phyloP scores from a whole-genome alignment of 352 stramenopile genomes.

The Phytophthora capsici region DNA sequence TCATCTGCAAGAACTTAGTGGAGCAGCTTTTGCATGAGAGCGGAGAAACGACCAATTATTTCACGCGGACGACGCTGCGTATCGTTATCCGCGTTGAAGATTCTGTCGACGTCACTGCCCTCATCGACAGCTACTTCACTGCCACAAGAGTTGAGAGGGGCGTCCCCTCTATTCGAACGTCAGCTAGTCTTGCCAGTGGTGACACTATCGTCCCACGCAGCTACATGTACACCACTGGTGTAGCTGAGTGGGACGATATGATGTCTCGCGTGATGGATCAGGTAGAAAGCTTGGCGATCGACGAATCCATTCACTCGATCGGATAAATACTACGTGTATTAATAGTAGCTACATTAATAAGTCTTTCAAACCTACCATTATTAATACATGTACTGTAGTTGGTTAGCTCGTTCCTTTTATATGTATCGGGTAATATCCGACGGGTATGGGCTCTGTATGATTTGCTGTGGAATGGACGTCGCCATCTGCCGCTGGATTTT shows the following conservation, averaged over 20 bases:
- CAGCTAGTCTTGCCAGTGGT: not conserved
- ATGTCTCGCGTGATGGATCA: slow-evolving; percentile 24
- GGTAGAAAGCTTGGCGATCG: slow-evolving; percentile 34
- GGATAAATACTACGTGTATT: not conserved
- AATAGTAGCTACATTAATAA: no score
- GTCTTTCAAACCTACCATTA: no score
- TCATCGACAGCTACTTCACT: slow-evolving; percentile 31
- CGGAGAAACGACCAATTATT: not conserved
- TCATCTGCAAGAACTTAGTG: slow-evolving; percentile 32
- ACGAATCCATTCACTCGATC: slow-evolving; percentile 12
- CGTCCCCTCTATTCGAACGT: not conserved
- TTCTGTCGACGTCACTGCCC: not conserved
- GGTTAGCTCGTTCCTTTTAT: no score
- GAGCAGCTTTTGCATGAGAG: slow-evolving; percentile 7
- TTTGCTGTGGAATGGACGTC: no score
- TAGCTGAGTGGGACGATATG: slow-evolving; percentile 25
- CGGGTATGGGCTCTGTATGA: no score
- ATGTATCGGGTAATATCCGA: no score
- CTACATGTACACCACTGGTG: no score
- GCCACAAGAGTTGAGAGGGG: slow-evolving; percentile 13
- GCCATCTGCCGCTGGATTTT: no score
- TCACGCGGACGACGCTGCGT: slow-evolving; percentile 17
- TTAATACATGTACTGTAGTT: no score
- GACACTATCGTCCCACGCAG: no score
- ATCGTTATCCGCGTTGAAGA: slow-evolving; percentile 11